Evolutionary conservation across 352 stramenopile species (phyloP).

Genomic region (Globisporangium okanoganense): DNA sequence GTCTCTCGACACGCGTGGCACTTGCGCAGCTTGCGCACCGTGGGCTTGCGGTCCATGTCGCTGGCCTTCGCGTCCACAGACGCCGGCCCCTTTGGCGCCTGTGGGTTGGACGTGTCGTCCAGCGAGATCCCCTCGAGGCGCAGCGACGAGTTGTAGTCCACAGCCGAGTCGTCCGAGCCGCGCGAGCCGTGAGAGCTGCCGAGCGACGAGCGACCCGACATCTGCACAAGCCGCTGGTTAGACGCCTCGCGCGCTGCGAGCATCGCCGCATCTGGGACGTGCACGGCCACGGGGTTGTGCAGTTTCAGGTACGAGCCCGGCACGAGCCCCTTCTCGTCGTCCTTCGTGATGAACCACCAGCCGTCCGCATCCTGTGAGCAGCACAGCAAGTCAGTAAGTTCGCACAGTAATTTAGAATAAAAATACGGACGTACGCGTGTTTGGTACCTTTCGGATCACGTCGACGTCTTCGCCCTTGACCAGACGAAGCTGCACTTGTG

Average conservation of each 20-base stretch:
- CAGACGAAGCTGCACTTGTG: constrained; percentile 60
- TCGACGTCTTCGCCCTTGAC: constrained; percentile 68
- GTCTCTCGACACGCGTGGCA: constrained; percentile 81
- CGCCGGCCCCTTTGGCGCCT: constrained; percentile 28
- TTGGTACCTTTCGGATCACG: constrained; percentile 59
- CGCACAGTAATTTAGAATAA: too few relatives aligned
- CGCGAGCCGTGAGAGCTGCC: constrained; percentile 18
- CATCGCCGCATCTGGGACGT: constrained; percentile 53
- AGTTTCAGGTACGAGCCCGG: constrained; percentile 70
- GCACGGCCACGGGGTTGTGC: constrained; percentile 51
- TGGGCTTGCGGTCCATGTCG: constrained; percentile 54
- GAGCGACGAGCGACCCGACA: constrained; percentile 31
- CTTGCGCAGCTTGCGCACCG: constrained; percentile 68
- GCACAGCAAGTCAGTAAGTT: too few relatives aligned
- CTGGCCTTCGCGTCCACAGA: constrained; percentile 56
- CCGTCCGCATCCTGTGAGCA: constrained; percentile 49
- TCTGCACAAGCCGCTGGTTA: constrained; percentile 67
- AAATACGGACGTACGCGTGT: background rate
- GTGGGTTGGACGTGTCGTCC: constrained; percentile 29
- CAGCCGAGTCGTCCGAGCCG: constrained; percentile 17
- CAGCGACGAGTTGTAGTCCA: constrained; percentile 37
- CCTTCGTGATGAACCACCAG: constrained; percentile 81
- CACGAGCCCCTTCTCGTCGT: constrained; percentile 78
- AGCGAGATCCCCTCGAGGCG: constrained; percentile 29
- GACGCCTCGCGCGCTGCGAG: constrained; percentile 67